A percentile compares a stretch with the other conserved stretches of the same genome.
Evolutionary conservation across 768 basidiomycete genomes (phyloP).

Genomic region (Suillus brevipes): DNA sequence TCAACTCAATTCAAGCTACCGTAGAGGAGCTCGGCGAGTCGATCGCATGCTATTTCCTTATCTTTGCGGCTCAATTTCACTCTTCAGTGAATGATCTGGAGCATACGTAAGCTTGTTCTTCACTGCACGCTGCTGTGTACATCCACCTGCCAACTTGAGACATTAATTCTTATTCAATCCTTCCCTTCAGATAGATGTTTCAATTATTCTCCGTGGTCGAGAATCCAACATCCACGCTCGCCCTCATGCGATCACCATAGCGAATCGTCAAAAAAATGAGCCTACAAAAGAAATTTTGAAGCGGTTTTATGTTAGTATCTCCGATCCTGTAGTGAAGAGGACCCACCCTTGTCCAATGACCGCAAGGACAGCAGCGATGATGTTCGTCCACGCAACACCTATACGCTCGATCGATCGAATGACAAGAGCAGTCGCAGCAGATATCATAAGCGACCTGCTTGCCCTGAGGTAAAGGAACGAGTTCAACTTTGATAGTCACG

Average conservation of each 20-base stretch:
- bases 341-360: conserved; percentile 51
- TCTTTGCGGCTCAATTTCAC: not conserved
- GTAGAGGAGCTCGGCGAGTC: not conserved
- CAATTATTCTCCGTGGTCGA: conserved; percentile 37
- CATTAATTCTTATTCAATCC: not conserved
- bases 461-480: not conserved
- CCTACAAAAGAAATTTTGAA: conserved; percentile 28
- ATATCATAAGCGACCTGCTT: conserved; percentile 18
- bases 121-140: not conserved
- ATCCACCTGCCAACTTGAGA: too few species aligned
- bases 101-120: not conserved
- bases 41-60: not conserved
- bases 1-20: too few species aligned
- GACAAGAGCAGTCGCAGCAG: conserved; percentile 40
- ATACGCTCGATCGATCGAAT: conserved; percentile 51
- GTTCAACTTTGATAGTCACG: not conserved
- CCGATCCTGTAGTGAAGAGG: conserved; percentile 2
- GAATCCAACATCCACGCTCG: conserved; percentile 51
- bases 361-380: conserved; percentile 41
- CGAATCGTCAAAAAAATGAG: conserved; percentile 45
- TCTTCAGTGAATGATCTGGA: not conserved
- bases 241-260: conserved; percentile 52
- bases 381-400: conserved; percentile 48
- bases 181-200: not conserved
- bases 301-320: not conserved